These are phyloP conservation scores for Rutstroemia sp. DNA, from an alignment of 2,329 filamentous ascomycete species.

Conservation along the genomic window DNA sequence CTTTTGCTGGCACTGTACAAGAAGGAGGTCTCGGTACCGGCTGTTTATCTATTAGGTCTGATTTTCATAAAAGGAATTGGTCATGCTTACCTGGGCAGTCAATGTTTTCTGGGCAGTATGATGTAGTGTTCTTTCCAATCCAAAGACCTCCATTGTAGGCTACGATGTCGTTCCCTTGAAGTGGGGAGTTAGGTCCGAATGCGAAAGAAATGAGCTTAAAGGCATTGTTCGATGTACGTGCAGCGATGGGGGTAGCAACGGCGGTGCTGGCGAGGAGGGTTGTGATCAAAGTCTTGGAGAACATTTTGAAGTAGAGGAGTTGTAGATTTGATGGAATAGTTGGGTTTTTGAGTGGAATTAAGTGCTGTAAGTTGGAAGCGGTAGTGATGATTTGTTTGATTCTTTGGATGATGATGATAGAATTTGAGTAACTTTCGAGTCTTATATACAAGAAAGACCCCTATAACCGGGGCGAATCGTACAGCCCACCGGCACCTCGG, in stretches of 20 bases:
- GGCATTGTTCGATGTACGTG: not conserved
- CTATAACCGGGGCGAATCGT: not conserved
- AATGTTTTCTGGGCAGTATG: constrained; percentile 17
- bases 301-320: constrained; percentile 6
- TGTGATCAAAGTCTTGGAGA: constrained; percentile 10
- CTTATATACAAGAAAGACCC: not conserved
- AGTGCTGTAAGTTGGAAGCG: not conserved
- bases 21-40: not conserved
- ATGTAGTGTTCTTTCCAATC: constrained; percentile 1
- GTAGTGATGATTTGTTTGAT: not conserved
- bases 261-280: constrained; percentile 8
- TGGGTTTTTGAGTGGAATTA: not conserved
- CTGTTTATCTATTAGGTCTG: not conserved
- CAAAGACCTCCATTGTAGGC: not conserved
- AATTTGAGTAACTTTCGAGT: not conserved
- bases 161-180: not conserved
- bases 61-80: not conserved
- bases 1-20: no score
- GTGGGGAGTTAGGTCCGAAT: constrained; percentile 1
- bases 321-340: not conserved
- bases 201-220: constrained; percentile 14
- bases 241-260: constrained; percentile 6
- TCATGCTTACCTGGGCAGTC: not conserved
- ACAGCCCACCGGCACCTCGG: not conserved
- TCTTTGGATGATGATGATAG: not conserved